Conservation (phyloP, 306 rosid species). For the Arachis stenosperma region DNA sequence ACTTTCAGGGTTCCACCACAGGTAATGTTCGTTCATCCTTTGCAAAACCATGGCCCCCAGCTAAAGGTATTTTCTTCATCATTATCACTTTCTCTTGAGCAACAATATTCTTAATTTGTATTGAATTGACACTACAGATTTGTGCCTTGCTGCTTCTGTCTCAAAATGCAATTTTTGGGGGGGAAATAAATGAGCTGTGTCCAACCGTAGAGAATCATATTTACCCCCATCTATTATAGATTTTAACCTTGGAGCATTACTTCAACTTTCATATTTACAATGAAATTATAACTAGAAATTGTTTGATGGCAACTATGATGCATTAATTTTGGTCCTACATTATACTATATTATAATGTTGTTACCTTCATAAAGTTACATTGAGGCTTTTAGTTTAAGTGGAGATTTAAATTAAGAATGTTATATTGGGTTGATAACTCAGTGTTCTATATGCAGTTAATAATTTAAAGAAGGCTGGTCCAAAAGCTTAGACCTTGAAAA, state of each 20-base stretch:
- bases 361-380: not conserved
- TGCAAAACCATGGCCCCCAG: constrained; percentile 60
- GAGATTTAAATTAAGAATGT: not conserved
- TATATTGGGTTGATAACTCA: no score
- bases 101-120: not conserved
- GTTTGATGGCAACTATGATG: not conserved
- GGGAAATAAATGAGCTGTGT: not conserved
- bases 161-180: not conserved
- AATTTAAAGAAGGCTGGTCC: constrained; percentile 57
- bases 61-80: constrained; percentile 51
- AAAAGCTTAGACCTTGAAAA: constrained; percentile 60
- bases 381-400: not conserved
- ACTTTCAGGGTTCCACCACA: constrained; percentile 32
- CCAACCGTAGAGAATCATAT: not conserved
- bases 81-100: not conserved
- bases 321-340: not conserved
- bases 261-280: not conserved
- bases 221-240: not conserved
- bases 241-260: not conserved
- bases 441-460: constrained; percentile 49
- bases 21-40: constrained; percentile 19
- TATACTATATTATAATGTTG: not conserved
- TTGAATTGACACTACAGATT: not conserved
- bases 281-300: not conserved
- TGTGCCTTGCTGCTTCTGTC: not conserved